Evolutionary conservation across 2,329 filamentous ascomycete species (phyloP).

Genomic region (Lachnellula subtilissima): DNA sequence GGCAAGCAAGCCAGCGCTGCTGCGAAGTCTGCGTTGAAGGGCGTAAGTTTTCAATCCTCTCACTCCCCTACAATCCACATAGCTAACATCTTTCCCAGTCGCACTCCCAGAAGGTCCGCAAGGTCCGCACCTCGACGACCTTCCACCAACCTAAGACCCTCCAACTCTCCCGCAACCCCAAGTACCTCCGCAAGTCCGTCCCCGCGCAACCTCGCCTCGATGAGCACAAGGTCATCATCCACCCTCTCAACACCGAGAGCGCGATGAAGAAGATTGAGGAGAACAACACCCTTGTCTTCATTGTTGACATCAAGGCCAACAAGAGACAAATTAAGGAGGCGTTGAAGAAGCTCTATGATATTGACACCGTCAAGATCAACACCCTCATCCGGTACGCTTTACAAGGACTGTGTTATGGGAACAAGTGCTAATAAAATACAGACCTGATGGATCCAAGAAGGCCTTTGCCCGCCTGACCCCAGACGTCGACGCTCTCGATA

Average conservation of each 20-base stretch:
- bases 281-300: slow-evolving; percentile 99
- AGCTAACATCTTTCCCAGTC: slow-evolving; percentile 42
- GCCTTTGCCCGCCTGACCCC: slow-evolving; percentile 92
- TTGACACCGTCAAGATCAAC: slow-evolving; percentile 98
- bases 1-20: slow-evolving; percentile 87
- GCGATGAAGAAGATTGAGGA: slow-evolving; percentile 99
- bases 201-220: slow-evolving; percentile 87
- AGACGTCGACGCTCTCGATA: slow-evolving; percentile 97
- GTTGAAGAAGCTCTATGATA: slow-evolving; percentile 99
- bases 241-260: slow-evolving; percentile 99
- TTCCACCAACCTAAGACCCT: slow-evolving; percentile 99
- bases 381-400: slow-evolving; percentile 82
- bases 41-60: slow-evolving; percentile 60
- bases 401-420: neutral
- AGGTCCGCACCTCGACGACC: slow-evolving; percentile 86
- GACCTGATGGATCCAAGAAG: slow-evolving; percentile 98
- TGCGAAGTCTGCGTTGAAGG: slow-evolving; percentile 93
- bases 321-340: slow-evolving; percentile 99
- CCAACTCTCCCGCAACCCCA: slow-evolving; percentile 80
- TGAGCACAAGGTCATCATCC: slow-evolving; percentile 94
- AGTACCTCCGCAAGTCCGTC: slow-evolving; percentile 96
- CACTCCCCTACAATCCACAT: slow-evolving; percentile 34
- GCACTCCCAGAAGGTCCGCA: slow-evolving; percentile 81
- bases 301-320: slow-evolving; percentile 95
- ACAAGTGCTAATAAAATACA: slow-evolving; percentile 33